Base-by-base conservation (phyloP, 768 basidiomycete genomes). In the Lactarius quietus region DNA sequence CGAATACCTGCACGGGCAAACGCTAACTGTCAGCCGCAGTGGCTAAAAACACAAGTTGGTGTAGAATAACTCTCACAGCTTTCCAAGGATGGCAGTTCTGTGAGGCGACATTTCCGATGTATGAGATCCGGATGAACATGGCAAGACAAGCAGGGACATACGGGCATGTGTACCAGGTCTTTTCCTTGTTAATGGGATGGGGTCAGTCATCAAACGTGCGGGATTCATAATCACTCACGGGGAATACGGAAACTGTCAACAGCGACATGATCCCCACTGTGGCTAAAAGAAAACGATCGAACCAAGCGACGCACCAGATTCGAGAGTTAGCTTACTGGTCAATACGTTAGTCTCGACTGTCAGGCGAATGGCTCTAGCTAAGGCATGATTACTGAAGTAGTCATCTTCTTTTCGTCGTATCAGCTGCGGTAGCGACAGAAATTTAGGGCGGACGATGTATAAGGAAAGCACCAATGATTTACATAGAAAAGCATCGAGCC, bases 291-390 rank as follows among this genome's bases (percentile, higher is more conserved):
- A 31, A 31, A 45, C 26, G n/a, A 52, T 45, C 36, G 54, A 26
- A 4, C 6, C 12, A 18, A 4, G 28, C 17, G n/a, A 4, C 10
- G 26, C 10, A n/a, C 33, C 18, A 31, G 55, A n/a, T 38, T 3
- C 33, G 3, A 36, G 35, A n/a, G 31, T 35, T 35, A 15, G 15
- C 56, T 36, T 31, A 66, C 69, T 48, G 56, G 70, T 31, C 67
- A 72, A 56, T 1, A 65, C 14, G 52, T 73, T 74, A 1, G 73
- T 70, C 63, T 74, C 73, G 18, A 74, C 52, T 2, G 73, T 72
- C 39, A 74, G 38, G 7, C 69, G 66, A 3, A 74, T 68, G 9
- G 73, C 63, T 7, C 65, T 66, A 1, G 63, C 33, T 3, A 74
- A 43, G 28, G 68, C 43, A n/a, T 71, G 57, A 5, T 6, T 23